Conservation (phyloP, 768 basidiomycete species). For the Kwoniella sp. region DNA sequence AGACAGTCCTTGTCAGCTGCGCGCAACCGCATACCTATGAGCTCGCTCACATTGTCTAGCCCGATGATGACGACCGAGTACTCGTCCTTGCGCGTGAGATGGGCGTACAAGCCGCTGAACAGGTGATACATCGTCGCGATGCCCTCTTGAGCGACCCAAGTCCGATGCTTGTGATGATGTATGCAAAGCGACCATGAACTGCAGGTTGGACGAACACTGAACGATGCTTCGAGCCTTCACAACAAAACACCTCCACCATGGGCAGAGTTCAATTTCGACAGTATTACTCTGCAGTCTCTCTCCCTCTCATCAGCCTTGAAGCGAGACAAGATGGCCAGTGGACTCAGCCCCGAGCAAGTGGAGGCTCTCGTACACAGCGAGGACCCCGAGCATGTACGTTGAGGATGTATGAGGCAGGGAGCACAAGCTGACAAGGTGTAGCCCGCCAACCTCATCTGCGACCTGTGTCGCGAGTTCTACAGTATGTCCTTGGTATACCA, state of each 20-base stretch:
- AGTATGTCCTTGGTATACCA: slow-evolving; percentile 37
- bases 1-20: background rate
- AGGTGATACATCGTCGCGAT: slow-evolving; percentile 99
- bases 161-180: too few relatives aligned
- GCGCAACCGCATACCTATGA: background rate
- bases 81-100: slow-evolving; percentile 74
- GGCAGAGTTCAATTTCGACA: slow-evolving; percentile 1
- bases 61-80: slow-evolving; percentile 95
- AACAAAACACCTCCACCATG: background rate
- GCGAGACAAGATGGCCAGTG: slow-evolving; percentile 4
- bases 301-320: background rate
- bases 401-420: background rate
- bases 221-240: too few relatives aligned
- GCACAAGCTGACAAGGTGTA: slow-evolving; percentile 12
- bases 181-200: too few relatives aligned
- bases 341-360: slow-evolving; percentile 21
- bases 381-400: slow-evolving; percentile 54
- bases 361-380: slow-evolving; percentile 43
- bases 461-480: slow-evolving; percentile 78
- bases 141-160: too few relatives aligned
- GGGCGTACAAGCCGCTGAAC: slow-evolving; percentile 82
- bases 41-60: slow-evolving; percentile 45
- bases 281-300: background rate
- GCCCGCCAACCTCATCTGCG: slow-evolving; percentile 86
- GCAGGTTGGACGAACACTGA: too few relatives aligned